Evolutionary conservation across 331 rosid species (phyloP).

Genomic region (Malus hybrid): DNA sequence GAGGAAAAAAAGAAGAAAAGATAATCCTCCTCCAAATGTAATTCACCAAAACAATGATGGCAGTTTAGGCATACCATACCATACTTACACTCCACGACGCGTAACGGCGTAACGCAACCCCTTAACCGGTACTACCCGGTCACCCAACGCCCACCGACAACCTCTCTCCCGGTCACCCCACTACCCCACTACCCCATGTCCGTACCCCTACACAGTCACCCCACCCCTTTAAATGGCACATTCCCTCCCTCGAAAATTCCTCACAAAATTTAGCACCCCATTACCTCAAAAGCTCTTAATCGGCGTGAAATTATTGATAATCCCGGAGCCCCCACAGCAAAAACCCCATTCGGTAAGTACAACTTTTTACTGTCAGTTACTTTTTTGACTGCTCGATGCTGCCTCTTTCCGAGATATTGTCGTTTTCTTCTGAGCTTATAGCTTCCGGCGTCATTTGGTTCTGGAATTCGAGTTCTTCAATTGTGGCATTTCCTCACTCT

Average conservation of each 20-base stretch:
- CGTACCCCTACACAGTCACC: neutral
- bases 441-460: neutral
- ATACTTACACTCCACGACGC: neutral
- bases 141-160: constrained; percentile 45
- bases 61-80: constrained; percentile 19
- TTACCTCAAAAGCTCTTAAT: neutral
- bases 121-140: constrained; percentile 38
- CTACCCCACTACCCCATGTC: neutral
- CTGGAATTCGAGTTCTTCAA: neutral
- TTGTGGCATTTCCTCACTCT: neutral
- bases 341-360: constrained; percentile 1
- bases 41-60: constrained; percentile 14
- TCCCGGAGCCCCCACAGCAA: neutral
- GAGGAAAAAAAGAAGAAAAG: too few species aligned
- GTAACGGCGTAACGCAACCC: constrained; percentile 15
- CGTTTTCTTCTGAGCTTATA: neutral
- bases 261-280: neutral
- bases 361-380: neutral
- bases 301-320: neutral
- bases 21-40: neutral
- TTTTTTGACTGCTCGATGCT: neutral
- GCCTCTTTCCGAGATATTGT: constrained; percentile 8
- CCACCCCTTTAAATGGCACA: neutral
- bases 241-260: neutral
- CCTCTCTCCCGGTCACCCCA: constrained; percentile 24